Evolutionary conservation across 495 filamentous ascomycete species (phyloP).

Genomic region (Poronia punctata): DNA sequence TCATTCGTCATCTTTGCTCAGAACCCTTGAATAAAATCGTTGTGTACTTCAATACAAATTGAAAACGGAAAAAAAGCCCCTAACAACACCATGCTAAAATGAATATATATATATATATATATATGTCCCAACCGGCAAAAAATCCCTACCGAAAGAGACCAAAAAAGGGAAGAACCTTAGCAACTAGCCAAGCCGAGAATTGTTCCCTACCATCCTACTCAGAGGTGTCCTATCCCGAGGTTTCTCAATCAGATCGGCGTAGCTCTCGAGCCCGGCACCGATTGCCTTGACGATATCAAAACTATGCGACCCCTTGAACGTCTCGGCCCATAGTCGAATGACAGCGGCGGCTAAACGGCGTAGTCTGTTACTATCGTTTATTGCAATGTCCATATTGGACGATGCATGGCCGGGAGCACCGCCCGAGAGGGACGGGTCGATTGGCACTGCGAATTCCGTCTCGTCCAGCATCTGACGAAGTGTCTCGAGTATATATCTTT

Average conservation of each 20-base stretch:
- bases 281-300: constrained; percentile 62
- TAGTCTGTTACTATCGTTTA: constrained; percentile 44
- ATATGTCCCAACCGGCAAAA: constrained; percentile 12
- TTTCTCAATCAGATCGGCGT: constrained; percentile 58
- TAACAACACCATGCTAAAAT: too few relatives aligned
- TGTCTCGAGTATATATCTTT: constrained; percentile 57
- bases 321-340: constrained; percentile 59
- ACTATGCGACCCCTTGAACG: constrained; percentile 60
- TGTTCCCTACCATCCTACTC: constrained; percentile 25
- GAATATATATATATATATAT: too few relatives aligned
- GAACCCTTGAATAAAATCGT: too few relatives aligned
- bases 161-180: background rate
- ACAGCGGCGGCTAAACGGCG: constrained; percentile 56
- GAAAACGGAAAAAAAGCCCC: too few relatives aligned
- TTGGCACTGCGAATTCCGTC: constrained; percentile 61
- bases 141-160: background rate
- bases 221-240: constrained; percentile 41
- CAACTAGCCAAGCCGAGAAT: constrained; percentile 23
- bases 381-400: constrained; percentile 30
- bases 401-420: constrained; percentile 27
- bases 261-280: constrained; percentile 53
- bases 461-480: constrained; percentile 70
- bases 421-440: constrained; percentile 41
- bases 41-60: too few relatives aligned
- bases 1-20: too few relatives aligned